A percentile compares a stretch with the other conserved stretches of the same genome.
Evolutionary conservation across 331 rosid species (phyloP).

Genomic region (Dryas integrifolia): DNA sequence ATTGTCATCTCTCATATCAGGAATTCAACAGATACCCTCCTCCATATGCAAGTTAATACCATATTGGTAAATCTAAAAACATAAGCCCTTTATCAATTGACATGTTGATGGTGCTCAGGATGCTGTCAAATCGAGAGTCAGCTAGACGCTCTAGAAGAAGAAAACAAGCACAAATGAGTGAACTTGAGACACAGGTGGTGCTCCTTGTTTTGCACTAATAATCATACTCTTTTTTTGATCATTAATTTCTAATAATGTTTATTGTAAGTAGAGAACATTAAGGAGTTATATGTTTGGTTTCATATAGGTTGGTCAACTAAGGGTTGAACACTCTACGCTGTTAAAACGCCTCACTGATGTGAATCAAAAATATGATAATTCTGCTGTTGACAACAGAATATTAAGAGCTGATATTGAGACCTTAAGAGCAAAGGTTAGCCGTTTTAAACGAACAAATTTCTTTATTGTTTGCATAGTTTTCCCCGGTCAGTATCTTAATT

Average conservation of each 20-base stretch:
- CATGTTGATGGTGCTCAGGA: slow-evolving; percentile 44
- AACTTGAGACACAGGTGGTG: slow-evolving; percentile 50
- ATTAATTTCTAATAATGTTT: neutral
- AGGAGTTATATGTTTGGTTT: slow-evolving; percentile 8
- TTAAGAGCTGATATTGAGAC: slow-evolving; percentile 59
- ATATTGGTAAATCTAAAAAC: slow-evolving; percentile 6
- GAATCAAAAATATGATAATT: slow-evolving; percentile 48
- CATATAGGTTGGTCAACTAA: slow-evolving; percentile 43
- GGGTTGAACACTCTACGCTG: slow-evolving; percentile 50
- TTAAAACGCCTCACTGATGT: slow-evolving; percentile 49
- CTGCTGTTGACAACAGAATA: slow-evolving; percentile 57
- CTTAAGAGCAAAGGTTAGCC: slow-evolving; percentile 54
- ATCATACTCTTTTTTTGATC: neutral
- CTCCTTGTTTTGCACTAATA: slow-evolving; percentile 13
- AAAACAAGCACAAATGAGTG: slow-evolving; percentile 57
- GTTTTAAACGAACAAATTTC: neutral
- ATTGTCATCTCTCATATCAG: slow-evolving; percentile 22
- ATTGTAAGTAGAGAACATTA: neutral
- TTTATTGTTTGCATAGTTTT: neutral
- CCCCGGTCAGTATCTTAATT: neutral
- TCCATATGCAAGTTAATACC: slow-evolving; percentile 20
- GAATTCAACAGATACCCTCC: slow-evolving; percentile 21
- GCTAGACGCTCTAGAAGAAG: slow-evolving; percentile 48
- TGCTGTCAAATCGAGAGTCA: slow-evolving; percentile 56
- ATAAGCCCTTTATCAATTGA: slow-evolving; percentile 22